Conservation (phyloP, 73 alveolate genomes). For the Uronychia setigera region DNA sequence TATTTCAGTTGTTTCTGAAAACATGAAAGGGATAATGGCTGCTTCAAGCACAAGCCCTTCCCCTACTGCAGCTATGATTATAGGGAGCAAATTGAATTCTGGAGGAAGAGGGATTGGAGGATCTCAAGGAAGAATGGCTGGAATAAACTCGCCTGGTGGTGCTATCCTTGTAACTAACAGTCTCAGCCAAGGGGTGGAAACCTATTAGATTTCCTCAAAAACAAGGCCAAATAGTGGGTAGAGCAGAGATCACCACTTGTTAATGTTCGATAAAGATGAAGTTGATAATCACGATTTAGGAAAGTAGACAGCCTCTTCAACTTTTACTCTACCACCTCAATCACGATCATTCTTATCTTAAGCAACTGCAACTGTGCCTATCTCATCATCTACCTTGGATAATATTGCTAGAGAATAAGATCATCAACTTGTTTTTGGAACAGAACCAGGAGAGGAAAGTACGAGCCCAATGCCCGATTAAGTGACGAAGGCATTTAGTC, state of each 20-base stretch:
- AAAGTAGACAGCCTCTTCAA: background rate
- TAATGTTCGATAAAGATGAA: background rate
- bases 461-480: too few relatives aligned
- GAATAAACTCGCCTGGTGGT: too few relatives aligned
- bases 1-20: background rate
- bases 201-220: background rate
- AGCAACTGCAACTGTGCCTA: background rate
- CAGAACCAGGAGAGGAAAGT: too few relatives aligned
- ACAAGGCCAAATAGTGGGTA: background rate
- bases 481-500: background rate
- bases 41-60: background rate
- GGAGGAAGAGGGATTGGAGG: background rate
- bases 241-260: too few relatives aligned
- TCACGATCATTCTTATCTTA: background rate
- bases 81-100: background rate
- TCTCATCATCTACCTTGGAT: background rate
- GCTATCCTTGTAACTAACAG: too few relatives aligned
- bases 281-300: background rate
- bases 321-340: background rate
- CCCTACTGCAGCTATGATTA: background rate
- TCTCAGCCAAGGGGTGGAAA: background rate
- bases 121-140: too few relatives aligned
- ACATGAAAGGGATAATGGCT: background rate
- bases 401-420: too few relatives aligned
- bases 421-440: too few relatives aligned